Percentiles rank a stretch among this genome's conserved stretches.
phyloP scores from a whole-genome alignment of 176 grass and related monocot species.

The Olyra latifolia region DNA sequence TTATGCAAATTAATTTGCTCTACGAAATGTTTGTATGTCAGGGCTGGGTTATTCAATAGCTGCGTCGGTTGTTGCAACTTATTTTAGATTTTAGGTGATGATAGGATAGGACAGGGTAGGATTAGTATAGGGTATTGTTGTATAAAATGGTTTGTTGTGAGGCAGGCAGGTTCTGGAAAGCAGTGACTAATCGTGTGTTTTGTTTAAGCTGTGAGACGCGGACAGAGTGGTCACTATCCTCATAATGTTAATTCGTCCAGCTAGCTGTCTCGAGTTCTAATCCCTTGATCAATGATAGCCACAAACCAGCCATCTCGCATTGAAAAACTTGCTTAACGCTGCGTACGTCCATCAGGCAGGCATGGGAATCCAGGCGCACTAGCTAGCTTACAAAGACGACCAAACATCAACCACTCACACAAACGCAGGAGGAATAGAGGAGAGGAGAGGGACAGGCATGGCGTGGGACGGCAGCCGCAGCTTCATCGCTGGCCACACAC shows the following conservation, averaged over 20 bases:
- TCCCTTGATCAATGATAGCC: no score
- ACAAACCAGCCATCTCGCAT: no score
- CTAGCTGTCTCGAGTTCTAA: background rate
- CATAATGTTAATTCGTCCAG: background rate
- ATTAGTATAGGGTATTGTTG: background rate
- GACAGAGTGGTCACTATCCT: conserved; percentile 35
- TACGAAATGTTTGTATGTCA: background rate
- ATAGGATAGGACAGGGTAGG: background rate
- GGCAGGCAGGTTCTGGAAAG: background rate
- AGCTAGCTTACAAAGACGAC: conserved; percentile 14
- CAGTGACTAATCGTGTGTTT: background rate
- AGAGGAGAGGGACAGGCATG: conserved; percentile 6
- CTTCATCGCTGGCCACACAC: conserved; percentile 53
- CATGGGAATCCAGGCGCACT: conserved; percentile 15
- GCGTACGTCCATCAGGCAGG: no score
- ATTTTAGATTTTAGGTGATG: background rate
- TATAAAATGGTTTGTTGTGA: background rate
- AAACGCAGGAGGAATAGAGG: background rate
- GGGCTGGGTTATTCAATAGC: background rate
- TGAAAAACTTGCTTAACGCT: no score
- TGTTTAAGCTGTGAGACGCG: conserved; percentile 9
- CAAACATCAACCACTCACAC: background rate
- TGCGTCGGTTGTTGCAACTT: background rate
- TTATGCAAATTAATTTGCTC: background rate
- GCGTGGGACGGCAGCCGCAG: conserved; percentile 42